Evolutionary conservation across 805 yeast genomes (phyloP), one percentile per base, ranked within the genome.

Genomic region (Saturnispora hagleri): DNA sequence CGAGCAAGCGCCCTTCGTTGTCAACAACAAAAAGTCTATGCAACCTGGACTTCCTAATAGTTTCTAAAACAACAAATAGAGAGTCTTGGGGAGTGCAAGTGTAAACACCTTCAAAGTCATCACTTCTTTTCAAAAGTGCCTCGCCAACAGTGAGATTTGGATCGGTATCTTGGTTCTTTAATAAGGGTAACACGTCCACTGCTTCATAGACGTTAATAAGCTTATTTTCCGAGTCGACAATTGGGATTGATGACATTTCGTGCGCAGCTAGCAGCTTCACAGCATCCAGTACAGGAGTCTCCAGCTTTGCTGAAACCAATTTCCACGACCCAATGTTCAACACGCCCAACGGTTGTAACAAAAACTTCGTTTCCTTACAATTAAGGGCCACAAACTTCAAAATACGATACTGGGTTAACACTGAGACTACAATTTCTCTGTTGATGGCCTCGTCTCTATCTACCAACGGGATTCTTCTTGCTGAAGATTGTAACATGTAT

Each of bases 51-150:
- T 89, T 86, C 61, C 97, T 79, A 54, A 93, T 89, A 35, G 96
- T 90, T 65, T 90, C 97, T 82, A 93, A 77, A 52, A 93, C 85
- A 15, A 95, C 88, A 55, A 91, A 84, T 53, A 93, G 72, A 56
- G 90, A 77, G 66, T 93, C 99, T 58, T 82, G 77, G 57, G 82
- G 75, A 0, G 97, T 88, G 69, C 99, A 93, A 0, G 98, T 93
- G 69, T 89, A 88, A 13, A 93, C 98, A 53, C 99, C 99, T 68
- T 93, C 98, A 61, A 91, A 93, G 65, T 93, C 97, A 59, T 90
- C 97, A 4, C 96, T 83, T 63, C 96, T 75, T 68, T 96, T 81
- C 81, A 93, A 80, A 50, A 93, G 73, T 0, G 98, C 98, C 67
- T 93, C 97, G 3, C 99, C 99, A 4, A 93, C 97, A 53, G 91